These are phyloP conservation scores for Rhizophora mangle DNA, from an alignment of 345 rosid species.

Conservation along the genomic window DNA sequence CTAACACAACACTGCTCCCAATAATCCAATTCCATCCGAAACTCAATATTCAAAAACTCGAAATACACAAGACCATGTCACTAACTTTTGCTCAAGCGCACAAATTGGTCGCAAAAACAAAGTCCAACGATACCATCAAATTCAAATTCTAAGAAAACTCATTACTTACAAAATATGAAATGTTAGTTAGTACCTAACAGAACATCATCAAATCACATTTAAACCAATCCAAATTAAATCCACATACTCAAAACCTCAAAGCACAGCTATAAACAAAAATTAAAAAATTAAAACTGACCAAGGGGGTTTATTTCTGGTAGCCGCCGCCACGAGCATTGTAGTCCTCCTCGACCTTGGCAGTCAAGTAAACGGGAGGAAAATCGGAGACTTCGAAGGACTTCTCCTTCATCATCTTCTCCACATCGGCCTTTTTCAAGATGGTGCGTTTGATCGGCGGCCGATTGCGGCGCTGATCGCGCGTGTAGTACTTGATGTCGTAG, in stretches of 20 bases:
- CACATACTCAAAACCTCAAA: neutral
- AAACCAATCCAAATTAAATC: neutral
- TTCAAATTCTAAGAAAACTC: neutral
- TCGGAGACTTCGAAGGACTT: constrained; percentile 57
- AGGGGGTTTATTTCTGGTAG: constrained; percentile 37
- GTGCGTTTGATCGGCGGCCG: constrained; percentile 73
- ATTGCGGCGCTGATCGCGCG: constrained; percentile 83
- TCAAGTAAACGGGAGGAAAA: constrained; percentile 75
- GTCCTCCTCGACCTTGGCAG: constrained; percentile 66
- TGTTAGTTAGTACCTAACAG: too few relatives aligned
- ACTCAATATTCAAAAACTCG: neutral
- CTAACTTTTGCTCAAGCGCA: neutral
- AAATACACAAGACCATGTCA: neutral
- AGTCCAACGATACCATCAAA: too few relatives aligned
- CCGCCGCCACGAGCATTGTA: constrained; percentile 57
- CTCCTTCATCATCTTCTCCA: constrained; percentile 73
- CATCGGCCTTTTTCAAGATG: constrained; percentile 69
- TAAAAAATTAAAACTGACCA: constrained; percentile 25
- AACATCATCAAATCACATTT: neutral
- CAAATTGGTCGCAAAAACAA: too few relatives aligned
- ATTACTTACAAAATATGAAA: neutral
- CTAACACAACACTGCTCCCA: too few relatives aligned
- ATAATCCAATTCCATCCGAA: neutral
- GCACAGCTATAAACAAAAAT: neutral
- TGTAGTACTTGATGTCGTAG: constrained; percentile 73